These are phyloP conservation scores for Carnegiea gigantea DNA, from an alignment of 179 eudicot species.

Conservation along the genomic window DNA sequence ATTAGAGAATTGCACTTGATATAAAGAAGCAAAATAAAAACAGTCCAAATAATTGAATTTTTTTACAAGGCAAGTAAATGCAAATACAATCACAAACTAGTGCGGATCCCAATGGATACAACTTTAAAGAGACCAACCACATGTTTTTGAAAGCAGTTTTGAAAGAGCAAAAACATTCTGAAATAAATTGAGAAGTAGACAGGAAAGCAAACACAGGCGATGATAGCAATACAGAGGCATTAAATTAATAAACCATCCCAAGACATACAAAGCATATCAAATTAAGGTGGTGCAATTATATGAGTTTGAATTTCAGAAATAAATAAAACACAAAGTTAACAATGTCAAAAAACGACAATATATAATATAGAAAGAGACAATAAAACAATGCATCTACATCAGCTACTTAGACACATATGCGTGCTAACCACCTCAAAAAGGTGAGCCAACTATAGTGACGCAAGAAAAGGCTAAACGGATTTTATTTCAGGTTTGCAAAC, in stretches of 20 bases:
- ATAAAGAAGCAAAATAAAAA: background rate
- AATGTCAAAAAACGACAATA: background rate
- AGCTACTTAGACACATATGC: background rate
- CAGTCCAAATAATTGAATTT: background rate
- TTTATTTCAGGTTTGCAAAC: background rate
- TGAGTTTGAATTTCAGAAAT: background rate
- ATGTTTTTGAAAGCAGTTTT: too few relatives aligned
- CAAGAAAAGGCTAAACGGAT: background rate
- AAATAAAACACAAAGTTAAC: background rate
- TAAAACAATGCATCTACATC: background rate
- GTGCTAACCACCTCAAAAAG: background rate
- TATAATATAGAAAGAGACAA: background rate
- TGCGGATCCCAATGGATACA: background rate
- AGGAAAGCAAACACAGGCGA: background rate
- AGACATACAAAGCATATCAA: background rate
- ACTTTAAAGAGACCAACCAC: too few relatives aligned
- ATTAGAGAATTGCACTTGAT: too few relatives aligned
- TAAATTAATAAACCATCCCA: background rate
- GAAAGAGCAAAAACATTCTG: background rate
- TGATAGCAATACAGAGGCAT: background rate
- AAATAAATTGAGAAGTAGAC: background rate
- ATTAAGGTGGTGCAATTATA: background rate
- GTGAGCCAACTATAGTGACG: background rate
- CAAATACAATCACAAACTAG: background rate
- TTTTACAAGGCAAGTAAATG: background rate